Conservation (phyloP, 805 yeast species). For the Pichia pseudocactophila region DNA sequence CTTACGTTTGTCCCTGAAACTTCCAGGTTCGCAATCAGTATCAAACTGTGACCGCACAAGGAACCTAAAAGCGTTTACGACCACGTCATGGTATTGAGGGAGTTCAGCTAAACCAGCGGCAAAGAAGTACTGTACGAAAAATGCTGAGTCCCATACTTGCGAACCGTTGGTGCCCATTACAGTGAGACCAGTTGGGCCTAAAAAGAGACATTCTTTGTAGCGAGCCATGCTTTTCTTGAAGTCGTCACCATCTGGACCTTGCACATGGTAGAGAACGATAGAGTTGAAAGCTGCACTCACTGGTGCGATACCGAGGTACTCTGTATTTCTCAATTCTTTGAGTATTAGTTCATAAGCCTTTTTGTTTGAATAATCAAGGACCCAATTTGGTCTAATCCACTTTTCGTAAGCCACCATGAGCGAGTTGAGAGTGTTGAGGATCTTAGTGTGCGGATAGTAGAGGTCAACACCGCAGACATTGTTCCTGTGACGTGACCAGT, state of each 20-base stretch:
- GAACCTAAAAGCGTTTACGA: conserved; percentile 61
- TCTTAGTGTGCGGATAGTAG: conserved; percentile 81
- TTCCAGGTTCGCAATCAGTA: conserved; percentile 65
- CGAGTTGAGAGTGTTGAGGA: conserved; percentile 56
- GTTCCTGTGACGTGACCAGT: conserved; percentile 66
- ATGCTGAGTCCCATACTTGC: conserved; percentile 95
- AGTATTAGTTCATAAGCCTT: conserved; percentile 53
- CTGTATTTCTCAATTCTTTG: conserved; percentile 73
- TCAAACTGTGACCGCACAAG: conserved; percentile 78
- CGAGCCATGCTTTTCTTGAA: conserved; percentile 49
- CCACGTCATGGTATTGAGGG: conserved; percentile 54
- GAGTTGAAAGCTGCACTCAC: conserved; percentile 81
- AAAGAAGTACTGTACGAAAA: conserved; percentile 76
- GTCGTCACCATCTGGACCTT: conserved; percentile 57
- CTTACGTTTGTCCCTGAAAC: conserved; percentile 70
- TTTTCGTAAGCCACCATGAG: conserved; percentile 57
- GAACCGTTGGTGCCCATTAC: conserved; percentile 97
- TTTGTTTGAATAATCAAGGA: conserved; percentile 42
- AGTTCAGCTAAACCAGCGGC: conserved; percentile 68
- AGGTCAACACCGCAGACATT: conserved; percentile 86
- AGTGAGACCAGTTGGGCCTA: conserved; percentile 85
- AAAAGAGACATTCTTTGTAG: conserved; percentile 68
- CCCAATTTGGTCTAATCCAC: conserved; percentile 68
- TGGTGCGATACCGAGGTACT: conserved; percentile 83
- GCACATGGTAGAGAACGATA: conserved; percentile 58